Conservation (phyloP, 352 stramenopile genomes). For the Phytophthora pseudosyringae region DNA sequence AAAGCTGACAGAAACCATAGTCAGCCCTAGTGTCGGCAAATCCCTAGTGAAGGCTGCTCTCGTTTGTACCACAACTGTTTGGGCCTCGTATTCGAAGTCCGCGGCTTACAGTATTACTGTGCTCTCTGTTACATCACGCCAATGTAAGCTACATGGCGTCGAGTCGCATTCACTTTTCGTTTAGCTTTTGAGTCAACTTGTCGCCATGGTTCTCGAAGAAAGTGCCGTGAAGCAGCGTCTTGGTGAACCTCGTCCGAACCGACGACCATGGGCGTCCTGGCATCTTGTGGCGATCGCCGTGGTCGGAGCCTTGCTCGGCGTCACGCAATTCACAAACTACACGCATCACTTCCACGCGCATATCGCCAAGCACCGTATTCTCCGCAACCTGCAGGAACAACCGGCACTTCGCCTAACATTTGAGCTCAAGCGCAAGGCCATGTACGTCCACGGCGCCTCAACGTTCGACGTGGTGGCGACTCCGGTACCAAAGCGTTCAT, state of each 20-base stretch:
- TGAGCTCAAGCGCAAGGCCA: constrained; percentile 48
- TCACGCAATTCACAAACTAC: constrained; percentile 33
- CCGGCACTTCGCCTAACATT: constrained; percentile 46
- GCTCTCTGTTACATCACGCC: too few relatives aligned
- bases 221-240: constrained; percentile 5
- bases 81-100: constrained; percentile 6
- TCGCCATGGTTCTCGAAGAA: constrained; percentile 21
- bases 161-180: constrained; percentile 22
- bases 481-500: constrained; percentile 22
- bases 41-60: constrained; percentile 9
- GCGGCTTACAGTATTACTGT: too few relatives aligned
- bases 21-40: constrained; percentile 25
- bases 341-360: constrained; percentile 46
- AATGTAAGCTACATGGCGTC: neutral
- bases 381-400: constrained; percentile 42
- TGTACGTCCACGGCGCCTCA: constrained; percentile 43
- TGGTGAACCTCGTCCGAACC: neutral
- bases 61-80: constrained; percentile 17
- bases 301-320: constrained; percentile 19
- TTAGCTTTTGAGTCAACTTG: constrained; percentile 21
- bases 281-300: constrained; percentile 16
- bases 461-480: constrained; percentile 46
- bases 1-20: constrained; percentile 20
- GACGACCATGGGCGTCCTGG: constrained; percentile 26
- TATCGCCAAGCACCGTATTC: constrained; percentile 49